Percentiles rank a stretch among this genome's conserved stretches.
phyloP scores from a whole-genome alignment of 305 asterid species.

The Salvia sclarea region DNA sequence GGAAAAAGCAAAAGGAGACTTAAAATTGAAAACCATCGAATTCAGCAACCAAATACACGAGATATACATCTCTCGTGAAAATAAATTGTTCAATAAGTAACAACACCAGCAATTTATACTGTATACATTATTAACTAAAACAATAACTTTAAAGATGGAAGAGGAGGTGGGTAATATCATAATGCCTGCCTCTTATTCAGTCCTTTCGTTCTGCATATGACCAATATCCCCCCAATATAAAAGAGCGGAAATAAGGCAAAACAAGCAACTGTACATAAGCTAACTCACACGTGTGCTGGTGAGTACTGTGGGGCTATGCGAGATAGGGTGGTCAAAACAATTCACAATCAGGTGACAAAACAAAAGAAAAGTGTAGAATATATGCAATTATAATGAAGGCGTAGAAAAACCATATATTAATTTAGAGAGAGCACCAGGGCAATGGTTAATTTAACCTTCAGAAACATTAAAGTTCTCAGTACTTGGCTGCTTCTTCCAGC shows the following conservation, averaged over 20 bases:
- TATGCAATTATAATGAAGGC: neutral
- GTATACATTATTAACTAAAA: neutral
- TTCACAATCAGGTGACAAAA: constrained; percentile 5
- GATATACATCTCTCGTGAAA: neutral
- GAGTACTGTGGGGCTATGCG: neutral
- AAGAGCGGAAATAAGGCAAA: neutral
- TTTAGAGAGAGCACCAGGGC: constrained; percentile 5
- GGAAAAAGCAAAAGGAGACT: neutral
- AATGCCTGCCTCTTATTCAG: neutral
- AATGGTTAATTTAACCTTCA: constrained; percentile 51
- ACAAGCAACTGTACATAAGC: neutral
- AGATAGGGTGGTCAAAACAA: neutral
- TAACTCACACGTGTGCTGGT: neutral
- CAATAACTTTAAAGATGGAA: neutral
- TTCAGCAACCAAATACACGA: constrained; percentile 8
- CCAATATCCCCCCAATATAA: neutral
- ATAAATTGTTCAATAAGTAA: neutral
- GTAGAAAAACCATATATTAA: constrained; percentile 13
- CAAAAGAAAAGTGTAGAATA: neutral
- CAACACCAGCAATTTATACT: neutral
- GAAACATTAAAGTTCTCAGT: constrained; percentile 46
- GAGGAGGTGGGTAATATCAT: neutral
- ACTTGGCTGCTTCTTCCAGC: constrained; percentile 64
- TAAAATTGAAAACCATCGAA: neutral
- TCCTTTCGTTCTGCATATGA: neutral